Base-by-base conservation (phyloP, 805 yeast genomes). In the Dipodascus albidus region DNA sequence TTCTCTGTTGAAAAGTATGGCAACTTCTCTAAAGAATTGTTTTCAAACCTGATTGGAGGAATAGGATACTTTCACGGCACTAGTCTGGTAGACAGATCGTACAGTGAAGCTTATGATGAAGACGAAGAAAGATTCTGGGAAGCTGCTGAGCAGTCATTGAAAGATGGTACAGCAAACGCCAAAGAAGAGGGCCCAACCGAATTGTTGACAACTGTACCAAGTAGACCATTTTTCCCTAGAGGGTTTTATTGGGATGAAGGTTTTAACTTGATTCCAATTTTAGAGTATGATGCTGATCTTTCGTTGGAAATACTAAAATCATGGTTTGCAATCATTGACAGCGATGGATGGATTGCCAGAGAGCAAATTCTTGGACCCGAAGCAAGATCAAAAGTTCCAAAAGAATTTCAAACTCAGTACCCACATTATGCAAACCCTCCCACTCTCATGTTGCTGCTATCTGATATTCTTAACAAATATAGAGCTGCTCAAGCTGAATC, bases 241-340 rank as follows among this genome's bases (percentile, higher is more conserved):
- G 99, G 99, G 0, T 93, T 93, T 64, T 88, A 87, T 64, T 93
- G 99, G 99, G 99, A 93, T 68, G 99, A 93, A 69, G 99, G 99
- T 0, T 93, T 93, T 68, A 96, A 91, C 66, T 72, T 91, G 55
- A 72, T 90, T 44, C 95, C 95, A 4, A 71, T 93, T 41, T 67
- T 86, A 60, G 83, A 84, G 50, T 90, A 84, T 64, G 98, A 93
- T 67, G 75, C 86, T 15, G 96, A 87, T 62, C 71, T 90, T 48
- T 87, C 81, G 0, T 72, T 89, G 56, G 93, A 87, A 58, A 82
- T 93, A 17, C 64, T 90, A 54, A 76, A 82, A 62, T 85, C 96
- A 51, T 93, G 99, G 99, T 87, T 91, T 65, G 68, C 76, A 38
- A 69, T 87, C 44, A 87, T 89, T 57, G 96, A 91, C 65, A 86